A percentile compares a stretch with the other conserved stretches of the same genome.
Conservation (phyloP, 1,139 yeast genomes). For the Pichia sp. region DNA sequence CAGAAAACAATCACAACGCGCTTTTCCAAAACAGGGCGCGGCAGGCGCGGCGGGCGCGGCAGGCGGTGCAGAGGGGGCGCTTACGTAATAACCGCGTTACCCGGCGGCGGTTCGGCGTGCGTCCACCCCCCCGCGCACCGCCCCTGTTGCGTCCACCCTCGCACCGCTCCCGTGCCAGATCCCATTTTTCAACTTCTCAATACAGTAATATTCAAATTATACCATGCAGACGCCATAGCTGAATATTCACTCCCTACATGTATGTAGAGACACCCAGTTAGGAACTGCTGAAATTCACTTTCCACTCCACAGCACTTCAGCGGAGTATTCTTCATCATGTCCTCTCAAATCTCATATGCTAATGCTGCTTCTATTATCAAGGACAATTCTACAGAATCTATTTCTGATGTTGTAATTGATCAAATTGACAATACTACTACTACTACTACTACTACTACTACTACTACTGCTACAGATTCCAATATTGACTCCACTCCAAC, state of each 20-base stretch:
- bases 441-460: background rate
- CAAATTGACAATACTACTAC: background rate
- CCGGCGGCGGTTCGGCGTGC: background rate
- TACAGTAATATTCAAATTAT: background rate
- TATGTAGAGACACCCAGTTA: too few species aligned
- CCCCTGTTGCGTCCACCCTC: background rate
- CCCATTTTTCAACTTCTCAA: background rate
- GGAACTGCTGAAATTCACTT: too few species aligned
- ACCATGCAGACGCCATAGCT: too few species aligned
- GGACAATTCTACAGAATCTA: slow-evolving; percentile 5
- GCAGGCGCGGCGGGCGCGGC: too few species aligned
- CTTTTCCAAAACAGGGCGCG: background rate
- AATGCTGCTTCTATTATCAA: slow-evolving; percentile 26
- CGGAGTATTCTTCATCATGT: background rate
- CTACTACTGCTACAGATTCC: background rate
- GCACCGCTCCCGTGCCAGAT: background rate
- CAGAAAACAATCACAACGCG: background rate
- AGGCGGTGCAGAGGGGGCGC: too few species aligned
- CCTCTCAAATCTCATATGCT: slow-evolving; percentile 25
- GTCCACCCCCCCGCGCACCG: background rate
- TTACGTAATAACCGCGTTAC: background rate
- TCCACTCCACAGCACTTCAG: background rate
- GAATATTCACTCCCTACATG: too few species aligned
- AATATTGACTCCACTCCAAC: background rate
- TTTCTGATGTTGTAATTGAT: background rate